Evolutionary conservation across 2,329 filamentous ascomycete genomes (phyloP).

Genomic region (Hirsutella minnesotensis): DNA sequence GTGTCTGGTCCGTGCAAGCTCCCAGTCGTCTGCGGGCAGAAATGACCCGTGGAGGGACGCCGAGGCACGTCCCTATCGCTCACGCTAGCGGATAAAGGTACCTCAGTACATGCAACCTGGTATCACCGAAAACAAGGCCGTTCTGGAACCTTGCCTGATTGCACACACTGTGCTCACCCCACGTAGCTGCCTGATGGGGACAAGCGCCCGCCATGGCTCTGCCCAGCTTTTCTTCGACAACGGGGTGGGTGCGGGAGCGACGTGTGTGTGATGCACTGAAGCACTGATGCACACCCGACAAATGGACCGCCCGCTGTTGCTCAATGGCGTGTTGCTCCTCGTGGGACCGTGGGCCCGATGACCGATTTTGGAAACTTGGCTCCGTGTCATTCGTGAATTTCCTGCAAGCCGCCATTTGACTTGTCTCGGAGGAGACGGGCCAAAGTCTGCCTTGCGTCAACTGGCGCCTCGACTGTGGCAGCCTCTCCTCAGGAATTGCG

Average conservation of each 20-base stretch:
- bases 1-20: too few relatives aligned
- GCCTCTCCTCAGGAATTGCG: too few relatives aligned
- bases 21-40: too few relatives aligned
- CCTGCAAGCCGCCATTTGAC: neutral
- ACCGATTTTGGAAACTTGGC: neutral
- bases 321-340: neutral
- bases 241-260: neutral
- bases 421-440: neutral
- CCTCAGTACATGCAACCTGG: neutral
- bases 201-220: slow-evolving; percentile 3
- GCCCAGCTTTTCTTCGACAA: neutral
- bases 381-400: neutral
- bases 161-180: slow-evolving; percentile 2
- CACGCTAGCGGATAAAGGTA: too few relatives aligned
- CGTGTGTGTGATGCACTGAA: neutral
- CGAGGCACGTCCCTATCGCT: neutral
- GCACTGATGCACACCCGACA: too few relatives aligned
- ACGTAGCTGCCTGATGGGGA: slow-evolving; percentile 2
- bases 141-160: slow-evolving; percentile 1
- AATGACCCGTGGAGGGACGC: too few relatives aligned
- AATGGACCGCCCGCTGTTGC: neutral
- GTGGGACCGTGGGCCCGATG: neutral
- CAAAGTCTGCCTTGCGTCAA: too few relatives aligned
- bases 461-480: too few relatives aligned
- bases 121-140: neutral